Base-by-base conservation (phyloP, 2,329 filamentous ascomycete genomes). In the Helicocarpus griseus region DNA sequence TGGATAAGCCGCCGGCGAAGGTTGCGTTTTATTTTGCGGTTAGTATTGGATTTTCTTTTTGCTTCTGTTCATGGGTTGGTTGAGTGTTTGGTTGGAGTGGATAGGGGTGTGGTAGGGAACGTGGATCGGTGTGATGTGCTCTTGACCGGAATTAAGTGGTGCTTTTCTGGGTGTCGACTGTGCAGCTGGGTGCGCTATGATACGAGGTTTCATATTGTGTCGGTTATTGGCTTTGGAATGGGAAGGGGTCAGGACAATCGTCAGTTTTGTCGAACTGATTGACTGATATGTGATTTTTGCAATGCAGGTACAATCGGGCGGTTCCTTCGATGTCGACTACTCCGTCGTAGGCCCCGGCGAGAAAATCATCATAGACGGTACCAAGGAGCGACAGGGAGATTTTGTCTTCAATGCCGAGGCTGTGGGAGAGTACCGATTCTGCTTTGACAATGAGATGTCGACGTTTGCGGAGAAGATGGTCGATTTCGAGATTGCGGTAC, bases 11-110 rank as follows among this genome's bases (percentile, higher is more conserved):
- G 67, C 85, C 85, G 61, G 82, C 87, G 63, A 98, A 98, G 80
- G 78, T 98, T 60, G 90, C 93, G 47, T 98, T 98, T 68, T 98
- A 98, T 76, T 98, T 98, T 73, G 94, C 93, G 54, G 93, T 98
- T 75, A 59, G 85, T 73, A 33, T 47, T 22, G 17, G 36, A n/a
- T 35, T 11, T 31, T 13, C 28, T 5, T 50, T 36, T 3, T 9
- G 47, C 44, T 24, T 7, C 14, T 22, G 4, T 14, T 33, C 6
- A 35, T 28, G 29, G 28, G 9, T 24, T 22, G 13, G 13, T 17
- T 11, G 28, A 2, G 9, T 13, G 19, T 47, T 35, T 35, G 29
- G 17, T 11, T 47, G 28, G 17, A 2, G 29, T 40, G 48, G 49
- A 21, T 48, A 45, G 11, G 26, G 9, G 11, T 49, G 38, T 19